phyloP scores from a whole-genome alignment of 768 basidiomycete species.

The Lactarius psammicola region DNA sequence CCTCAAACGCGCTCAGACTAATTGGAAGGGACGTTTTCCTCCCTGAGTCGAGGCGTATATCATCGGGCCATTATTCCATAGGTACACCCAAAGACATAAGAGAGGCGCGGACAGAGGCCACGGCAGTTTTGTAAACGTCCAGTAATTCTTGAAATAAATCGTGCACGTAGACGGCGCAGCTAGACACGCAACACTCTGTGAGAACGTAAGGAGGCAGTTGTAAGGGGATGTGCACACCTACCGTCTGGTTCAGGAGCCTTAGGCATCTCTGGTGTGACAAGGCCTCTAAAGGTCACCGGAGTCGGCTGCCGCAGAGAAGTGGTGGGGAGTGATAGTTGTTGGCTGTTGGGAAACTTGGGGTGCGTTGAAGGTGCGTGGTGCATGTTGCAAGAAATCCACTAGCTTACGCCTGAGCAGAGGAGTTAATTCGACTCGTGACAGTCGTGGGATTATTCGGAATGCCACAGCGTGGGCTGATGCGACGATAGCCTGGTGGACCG shows the following conservation, averaged over 20 bases:
- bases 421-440: no score
- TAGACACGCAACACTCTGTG: slow-evolving; percentile 92
- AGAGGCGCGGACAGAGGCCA: slow-evolving; percentile 50
- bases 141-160: no score
- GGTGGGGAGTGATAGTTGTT: slow-evolving; percentile 12
- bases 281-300: slow-evolving; percentile 47
- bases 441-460: no score
- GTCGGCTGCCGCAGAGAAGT: slow-evolving; percentile 5
- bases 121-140: no score
- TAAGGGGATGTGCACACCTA: slow-evolving; percentile 34
- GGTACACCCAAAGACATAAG: slow-evolving; percentile 52
- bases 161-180: no score
- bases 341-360: slow-evolving; percentile 21
- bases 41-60: slow-evolving; percentile 38
- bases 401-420: slow-evolving; percentile 3
- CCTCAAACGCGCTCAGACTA: slow-evolving; percentile 63
- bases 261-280: slow-evolving; percentile 60
- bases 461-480: no score
- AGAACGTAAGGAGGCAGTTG: background rate
- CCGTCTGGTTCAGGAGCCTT: slow-evolving; percentile 65
- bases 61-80: slow-evolving; percentile 61
- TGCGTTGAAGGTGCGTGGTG: slow-evolving; percentile 27
- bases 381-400: slow-evolving; percentile 21
- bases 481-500: no score
- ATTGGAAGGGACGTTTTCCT: slow-evolving; percentile 32